phyloP scores from a whole-genome alignment of 257 asterid species.

The Salvia hispanica region DNA sequence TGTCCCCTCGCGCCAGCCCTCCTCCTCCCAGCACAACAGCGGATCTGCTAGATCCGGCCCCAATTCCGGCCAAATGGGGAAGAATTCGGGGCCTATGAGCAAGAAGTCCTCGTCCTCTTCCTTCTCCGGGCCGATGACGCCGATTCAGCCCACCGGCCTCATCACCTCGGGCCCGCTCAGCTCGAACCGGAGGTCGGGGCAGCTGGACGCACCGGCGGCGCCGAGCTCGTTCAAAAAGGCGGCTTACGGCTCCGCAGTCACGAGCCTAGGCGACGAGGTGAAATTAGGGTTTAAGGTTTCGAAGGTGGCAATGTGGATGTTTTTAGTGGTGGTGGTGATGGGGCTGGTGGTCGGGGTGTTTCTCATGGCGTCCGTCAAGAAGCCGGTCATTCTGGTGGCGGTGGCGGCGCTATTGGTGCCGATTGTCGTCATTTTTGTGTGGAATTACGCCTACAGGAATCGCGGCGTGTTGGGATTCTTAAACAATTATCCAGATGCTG shows the following conservation, averaged over 20 bases:
- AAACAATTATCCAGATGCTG: conserved; percentile 65
- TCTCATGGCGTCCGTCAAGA: conserved; percentile 78
- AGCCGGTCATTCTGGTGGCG: conserved; percentile 60
- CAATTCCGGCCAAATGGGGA: conserved; percentile 66
- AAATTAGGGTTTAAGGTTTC: conserved; percentile 79
- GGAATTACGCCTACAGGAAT: conserved; percentile 64
- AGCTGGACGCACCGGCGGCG: conserved; percentile 50
- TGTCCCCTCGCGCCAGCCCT: conserved; percentile 53
- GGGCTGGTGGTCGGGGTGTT: conserved; percentile 86
- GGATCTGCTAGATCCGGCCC: conserved; percentile 95
- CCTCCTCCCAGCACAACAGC: conserved; percentile 64
- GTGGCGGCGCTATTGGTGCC: conserved; percentile 55
- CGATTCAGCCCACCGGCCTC: conserved; percentile 79
- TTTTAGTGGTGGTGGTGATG: conserved; percentile 71
- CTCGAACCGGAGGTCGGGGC: conserved; percentile 66
- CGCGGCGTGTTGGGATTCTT: conserved; percentile 60
- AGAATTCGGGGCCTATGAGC: conserved; percentile 67
- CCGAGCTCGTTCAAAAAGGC: conserved; percentile 52
- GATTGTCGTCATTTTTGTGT: conserved; percentile 41
- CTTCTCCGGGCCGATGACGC: conserved; percentile 89
- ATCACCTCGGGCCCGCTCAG: conserved; percentile 74
- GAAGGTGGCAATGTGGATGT: conserved; percentile 82
- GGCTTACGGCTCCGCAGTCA: conserved; percentile 75
- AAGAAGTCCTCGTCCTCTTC: conserved; percentile 73
- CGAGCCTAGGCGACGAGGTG: conserved; percentile 55